These are phyloP conservation scores for Vaccinium macrocarpon DNA, from an alignment of 148 eudicot species.

Conservation along the genomic window DNA sequence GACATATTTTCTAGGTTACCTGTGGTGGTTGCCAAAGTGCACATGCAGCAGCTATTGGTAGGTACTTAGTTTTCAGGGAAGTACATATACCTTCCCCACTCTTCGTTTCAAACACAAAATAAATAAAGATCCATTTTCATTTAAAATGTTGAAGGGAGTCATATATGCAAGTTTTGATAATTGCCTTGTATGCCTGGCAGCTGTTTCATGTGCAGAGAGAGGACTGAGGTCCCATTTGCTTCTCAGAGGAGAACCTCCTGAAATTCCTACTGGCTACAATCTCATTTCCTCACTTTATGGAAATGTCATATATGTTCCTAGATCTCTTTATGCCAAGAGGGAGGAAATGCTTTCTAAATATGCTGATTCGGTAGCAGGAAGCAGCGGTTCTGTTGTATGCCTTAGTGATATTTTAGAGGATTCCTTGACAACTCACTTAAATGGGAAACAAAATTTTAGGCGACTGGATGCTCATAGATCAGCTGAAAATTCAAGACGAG, in stretches of 20 bases:
- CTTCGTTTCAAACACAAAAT: background rate
- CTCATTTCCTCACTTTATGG: conserved; percentile 75
- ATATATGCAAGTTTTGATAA: background rate
- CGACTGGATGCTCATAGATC: conserved; percentile 20
- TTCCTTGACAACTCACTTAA: conserved; percentile 26
- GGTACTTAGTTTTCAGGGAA: conserved; percentile 22
- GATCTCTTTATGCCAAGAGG: conserved; percentile 74
- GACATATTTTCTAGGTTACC: conserved; percentile 66
- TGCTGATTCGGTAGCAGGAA: conserved; percentile 56
- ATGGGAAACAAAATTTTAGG: conserved; percentile 9
- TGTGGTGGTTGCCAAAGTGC: conserved; percentile 99
- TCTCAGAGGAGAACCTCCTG: conserved; percentile 92
- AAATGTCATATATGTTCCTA: conserved; percentile 67
- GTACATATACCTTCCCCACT: background rate
- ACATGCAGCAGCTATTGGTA: conserved; percentile 94
- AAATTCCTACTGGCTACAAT: conserved; percentile 72
- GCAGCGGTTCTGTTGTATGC: conserved; percentile 47
- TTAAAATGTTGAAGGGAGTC: conserved; percentile 9
- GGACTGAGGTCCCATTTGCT: conserved; percentile 80
- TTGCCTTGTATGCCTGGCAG: conserved; percentile 42
- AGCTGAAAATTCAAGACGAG: conserved; percentile 40
- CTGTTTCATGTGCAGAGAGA: conserved; percentile 89
- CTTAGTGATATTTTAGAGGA: conserved; percentile 55
- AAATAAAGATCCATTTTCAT: background rate
- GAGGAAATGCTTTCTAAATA: conserved; percentile 72